Conservation (phyloP, 352 stramenopile genomes). For the Globisporangium rhizosaccharum region DNA sequence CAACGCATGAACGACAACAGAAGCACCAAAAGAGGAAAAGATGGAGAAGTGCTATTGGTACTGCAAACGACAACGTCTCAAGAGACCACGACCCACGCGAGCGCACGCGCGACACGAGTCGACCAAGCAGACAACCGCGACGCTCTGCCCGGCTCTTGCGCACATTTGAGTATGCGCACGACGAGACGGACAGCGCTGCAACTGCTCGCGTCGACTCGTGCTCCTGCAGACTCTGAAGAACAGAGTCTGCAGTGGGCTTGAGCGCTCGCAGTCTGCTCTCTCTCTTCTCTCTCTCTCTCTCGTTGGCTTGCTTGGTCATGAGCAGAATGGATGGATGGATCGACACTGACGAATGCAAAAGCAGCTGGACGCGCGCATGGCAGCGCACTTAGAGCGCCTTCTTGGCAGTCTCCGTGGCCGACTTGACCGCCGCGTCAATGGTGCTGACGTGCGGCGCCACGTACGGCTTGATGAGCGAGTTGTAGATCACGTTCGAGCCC, state of each 20-base stretch:
- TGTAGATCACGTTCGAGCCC: slow-evolving; percentile 83
- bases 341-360: neutral
- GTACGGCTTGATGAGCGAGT: slow-evolving; percentile 80
- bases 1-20: neutral
- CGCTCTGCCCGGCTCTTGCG: too few relatives aligned
- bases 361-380: neutral
- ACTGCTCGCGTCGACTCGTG: too few relatives aligned
- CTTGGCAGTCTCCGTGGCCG: slow-evolving; percentile 47
- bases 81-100: too few relatives aligned
- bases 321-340: neutral
- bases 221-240: too few relatives aligned
- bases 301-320: neutral
- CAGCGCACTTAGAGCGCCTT: slow-evolving; percentile 37
- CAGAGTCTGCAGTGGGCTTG: too few relatives aligned
- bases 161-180: too few relatives aligned
- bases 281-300: too few relatives aligned
- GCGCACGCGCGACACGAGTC: too few relatives aligned
- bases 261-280: too few relatives aligned
- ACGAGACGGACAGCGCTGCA: too few relatives aligned
- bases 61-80: slow-evolving; percentile 1
- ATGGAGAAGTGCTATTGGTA: slow-evolving; percentile 10
- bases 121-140: too few relatives aligned
- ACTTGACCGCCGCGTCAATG: slow-evolving; percentile 64
- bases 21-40: slow-evolving; percentile 1
- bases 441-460: slow-evolving; percentile 60